Evolutionary conservation across 1,284 basidiomycete genomes (phyloP).

Genomic region (Papiliotrema terrestris): DNA sequence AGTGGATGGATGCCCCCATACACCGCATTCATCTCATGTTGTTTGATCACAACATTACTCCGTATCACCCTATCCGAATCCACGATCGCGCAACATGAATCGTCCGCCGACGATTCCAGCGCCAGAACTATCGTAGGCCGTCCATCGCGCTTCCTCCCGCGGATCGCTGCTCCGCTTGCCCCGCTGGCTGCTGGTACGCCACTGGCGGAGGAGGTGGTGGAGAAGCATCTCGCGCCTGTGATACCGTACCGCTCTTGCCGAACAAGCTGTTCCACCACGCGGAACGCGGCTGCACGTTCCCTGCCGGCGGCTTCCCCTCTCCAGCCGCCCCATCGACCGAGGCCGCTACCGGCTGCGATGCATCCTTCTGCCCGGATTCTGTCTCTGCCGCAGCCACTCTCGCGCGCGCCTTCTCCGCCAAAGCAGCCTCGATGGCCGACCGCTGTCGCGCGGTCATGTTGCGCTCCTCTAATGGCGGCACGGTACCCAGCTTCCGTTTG

Average conservation of each 20-base stretch:
- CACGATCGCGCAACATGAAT: constrained; percentile 81
- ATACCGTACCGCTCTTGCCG: background rate
- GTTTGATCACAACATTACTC: constrained; percentile 77
- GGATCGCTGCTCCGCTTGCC: background rate
- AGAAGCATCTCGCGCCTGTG: background rate
- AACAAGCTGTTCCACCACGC: background rate
- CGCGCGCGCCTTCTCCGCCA: background rate
- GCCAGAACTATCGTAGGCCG: constrained; percentile 62
- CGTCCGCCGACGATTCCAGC: constrained; percentile 76
- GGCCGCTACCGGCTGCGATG: background rate
- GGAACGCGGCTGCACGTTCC: background rate
- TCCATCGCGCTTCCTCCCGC: background rate
- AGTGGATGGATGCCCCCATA: constrained; percentile 82
- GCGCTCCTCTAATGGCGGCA: background rate
- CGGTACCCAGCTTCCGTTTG: background rate
- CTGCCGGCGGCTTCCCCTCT: background rate
- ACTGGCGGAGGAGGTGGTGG: background rate
- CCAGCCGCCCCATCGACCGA: background rate
- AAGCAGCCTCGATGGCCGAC: background rate
- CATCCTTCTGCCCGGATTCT: background rate
- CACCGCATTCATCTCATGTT: constrained; percentile 55
- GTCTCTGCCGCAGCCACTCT: background rate
- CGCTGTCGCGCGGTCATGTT: background rate
- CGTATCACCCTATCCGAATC: constrained; percentile 64
- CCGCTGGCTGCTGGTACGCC: background rate